phyloP scores from a whole-genome alignment of 2,329 filamentous ascomycete species.

The Gaeumannomyces tritici region DNA sequence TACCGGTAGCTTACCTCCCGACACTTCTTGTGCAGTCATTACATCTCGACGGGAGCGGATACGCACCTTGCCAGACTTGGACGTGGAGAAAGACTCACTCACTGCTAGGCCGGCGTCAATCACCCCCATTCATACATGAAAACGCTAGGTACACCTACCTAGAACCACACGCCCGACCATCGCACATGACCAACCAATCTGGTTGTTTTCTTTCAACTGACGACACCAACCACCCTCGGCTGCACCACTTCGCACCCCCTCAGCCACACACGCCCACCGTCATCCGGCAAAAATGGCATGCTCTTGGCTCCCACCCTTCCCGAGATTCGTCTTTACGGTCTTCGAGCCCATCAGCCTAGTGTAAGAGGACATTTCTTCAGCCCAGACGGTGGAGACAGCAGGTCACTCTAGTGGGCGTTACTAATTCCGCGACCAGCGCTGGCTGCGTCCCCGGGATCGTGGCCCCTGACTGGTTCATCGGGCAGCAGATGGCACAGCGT shows the following conservation, averaged over 20 bases:
- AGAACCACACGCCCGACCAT: too few relatives aligned
- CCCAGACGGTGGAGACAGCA: not conserved
- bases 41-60: not conserved
- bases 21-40: not conserved
- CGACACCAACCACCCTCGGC: too few relatives aligned
- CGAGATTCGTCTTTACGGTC: conserved; percentile 56
- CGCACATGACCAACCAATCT: too few relatives aligned
- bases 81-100: not conserved
- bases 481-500: conserved; percentile 43
- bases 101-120: not conserved
- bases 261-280: not conserved
- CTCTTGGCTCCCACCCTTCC: conserved; percentile 52
- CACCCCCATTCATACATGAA: not conserved
- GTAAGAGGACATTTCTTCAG: conserved; percentile 18
- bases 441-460: conserved; percentile 48
- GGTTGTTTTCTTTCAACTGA: too few relatives aligned
- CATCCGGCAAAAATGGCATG: conserved; percentile 33
- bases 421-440: conserved; percentile 23
- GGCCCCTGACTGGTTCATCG: conserved; percentile 52
- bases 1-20: too few relatives aligned
- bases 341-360: conserved; percentile 46
- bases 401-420: not conserved
- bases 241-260: not conserved
- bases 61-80: not conserved
- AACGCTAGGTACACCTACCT: too few relatives aligned